A percentile compares a stretch with the other conserved stretches of the same genome.
Conservation (phyloP, 495 filamentous ascomycete species). For the Viridothelium virens region DNA sequence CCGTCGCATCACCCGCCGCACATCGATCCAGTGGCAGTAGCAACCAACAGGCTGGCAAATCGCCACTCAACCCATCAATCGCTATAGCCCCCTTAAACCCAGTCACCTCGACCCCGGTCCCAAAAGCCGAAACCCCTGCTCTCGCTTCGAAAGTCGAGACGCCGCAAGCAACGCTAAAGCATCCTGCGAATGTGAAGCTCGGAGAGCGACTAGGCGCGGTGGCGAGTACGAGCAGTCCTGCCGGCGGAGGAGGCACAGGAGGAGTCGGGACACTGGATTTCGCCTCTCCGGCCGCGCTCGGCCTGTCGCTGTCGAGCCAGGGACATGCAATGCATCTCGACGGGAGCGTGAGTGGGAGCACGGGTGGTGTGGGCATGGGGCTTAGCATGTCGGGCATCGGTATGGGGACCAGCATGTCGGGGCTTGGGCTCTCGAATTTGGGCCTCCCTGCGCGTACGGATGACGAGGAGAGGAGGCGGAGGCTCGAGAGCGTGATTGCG, state of each 20-base stretch:
- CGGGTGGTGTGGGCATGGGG: slow-evolving; percentile 26
- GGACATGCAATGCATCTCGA: slow-evolving; percentile 22
- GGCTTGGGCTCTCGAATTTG: slow-evolving; percentile 16
- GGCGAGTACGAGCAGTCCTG: slow-evolving; percentile 9
- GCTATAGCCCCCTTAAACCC: slow-evolving; percentile 17
- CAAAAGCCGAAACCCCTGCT: slow-evolving; percentile 17
- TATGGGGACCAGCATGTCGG: neutral
- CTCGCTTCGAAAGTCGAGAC: slow-evolving; percentile 12
- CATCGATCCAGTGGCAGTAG: slow-evolving; percentile 12
- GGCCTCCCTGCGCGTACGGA: slow-evolving; percentile 27
- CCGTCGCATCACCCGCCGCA: slow-evolving; percentile 29
- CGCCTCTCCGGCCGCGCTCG: slow-evolving; percentile 23
- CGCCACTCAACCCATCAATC: slow-evolving; percentile 23
- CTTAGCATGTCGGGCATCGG: slow-evolving; percentile 27
- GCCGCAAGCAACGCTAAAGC: slow-evolving; percentile 15
- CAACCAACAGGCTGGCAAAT: slow-evolving; percentile 23
- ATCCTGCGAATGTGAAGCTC: slow-evolving; percentile 11
- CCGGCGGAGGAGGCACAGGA: neutral
- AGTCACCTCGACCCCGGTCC: slow-evolving; percentile 20
- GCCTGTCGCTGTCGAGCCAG: slow-evolving; percentile 19
- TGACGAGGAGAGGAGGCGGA: slow-evolving; percentile 52
- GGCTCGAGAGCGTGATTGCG: slow-evolving; percentile 47
- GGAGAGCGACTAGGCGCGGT: slow-evolving; percentile 18
- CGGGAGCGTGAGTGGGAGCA: slow-evolving; percentile 24
- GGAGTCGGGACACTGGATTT: slow-evolving; percentile 22